Evolutionary conservation across 306 rosid species (phyloP).

Genomic region (Argentina anserina): DNA sequence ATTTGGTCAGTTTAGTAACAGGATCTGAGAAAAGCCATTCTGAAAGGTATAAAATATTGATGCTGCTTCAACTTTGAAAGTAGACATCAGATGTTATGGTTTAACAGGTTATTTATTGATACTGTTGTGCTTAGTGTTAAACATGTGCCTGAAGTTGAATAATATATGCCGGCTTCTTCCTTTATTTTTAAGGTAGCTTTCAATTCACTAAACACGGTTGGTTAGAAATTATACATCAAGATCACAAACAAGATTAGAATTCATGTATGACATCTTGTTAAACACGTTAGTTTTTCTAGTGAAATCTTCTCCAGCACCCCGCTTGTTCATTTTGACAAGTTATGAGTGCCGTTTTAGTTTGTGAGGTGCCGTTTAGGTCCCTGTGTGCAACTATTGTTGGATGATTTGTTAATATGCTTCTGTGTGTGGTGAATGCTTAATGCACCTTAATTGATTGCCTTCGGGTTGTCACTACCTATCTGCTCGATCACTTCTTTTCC

Average conservation of each 20-base stretch:
- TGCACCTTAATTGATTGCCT: background rate
- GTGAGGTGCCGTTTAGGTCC: background rate
- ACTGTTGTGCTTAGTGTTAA: background rate
- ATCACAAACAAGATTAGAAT: background rate
- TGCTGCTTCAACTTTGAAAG: background rate
- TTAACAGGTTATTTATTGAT: background rate
- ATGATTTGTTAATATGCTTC: background rate
- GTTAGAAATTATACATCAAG: background rate
- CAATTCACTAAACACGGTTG: background rate
- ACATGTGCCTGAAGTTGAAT: background rate
- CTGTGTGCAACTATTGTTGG: background rate
- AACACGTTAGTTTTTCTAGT: background rate
- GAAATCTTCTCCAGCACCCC: background rate
- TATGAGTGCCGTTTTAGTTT: background rate
- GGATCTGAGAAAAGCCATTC: constrained; percentile 13
- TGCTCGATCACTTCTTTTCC: background rate
- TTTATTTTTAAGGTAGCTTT: background rate
- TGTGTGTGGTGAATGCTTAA: background rate
- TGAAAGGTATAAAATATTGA: background rate
- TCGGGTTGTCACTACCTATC: background rate
- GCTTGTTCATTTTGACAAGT: background rate
- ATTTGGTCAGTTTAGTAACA: constrained; percentile 1
- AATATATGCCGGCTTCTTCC: background rate
- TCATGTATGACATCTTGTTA: background rate
- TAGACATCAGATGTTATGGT: background rate